A percentile compares a stretch with the other conserved stretches of the same genome.
Evolutionary conservation across 306 rosid species (phyloP).

Genomic region (Oemleria cerasiformis): DNA sequence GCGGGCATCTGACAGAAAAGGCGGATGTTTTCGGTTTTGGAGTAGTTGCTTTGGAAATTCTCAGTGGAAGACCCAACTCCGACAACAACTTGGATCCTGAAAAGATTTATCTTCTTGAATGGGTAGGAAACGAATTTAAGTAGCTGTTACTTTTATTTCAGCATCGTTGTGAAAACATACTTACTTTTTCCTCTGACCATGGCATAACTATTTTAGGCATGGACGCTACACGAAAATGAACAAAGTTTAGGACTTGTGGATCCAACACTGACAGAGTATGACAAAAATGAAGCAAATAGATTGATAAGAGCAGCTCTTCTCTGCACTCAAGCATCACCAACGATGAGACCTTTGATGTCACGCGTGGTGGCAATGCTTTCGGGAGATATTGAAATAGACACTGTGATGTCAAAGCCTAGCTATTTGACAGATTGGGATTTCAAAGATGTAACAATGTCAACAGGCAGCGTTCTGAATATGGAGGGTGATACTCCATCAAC

Average conservation of each 20-base stretch:
- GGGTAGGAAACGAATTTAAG: slow-evolving; percentile 15
- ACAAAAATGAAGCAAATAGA: slow-evolving; percentile 16
- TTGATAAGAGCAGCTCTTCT: slow-evolving; percentile 18
- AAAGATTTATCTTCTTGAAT: slow-evolving; percentile 24
- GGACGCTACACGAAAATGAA: slow-evolving; percentile 23
- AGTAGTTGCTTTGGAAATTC: slow-evolving; percentile 19
- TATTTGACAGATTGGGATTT: slow-evolving; percentile 28
- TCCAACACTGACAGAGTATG: slow-evolving; percentile 10
- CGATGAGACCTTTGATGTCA: slow-evolving; percentile 28
- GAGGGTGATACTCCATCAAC: background rate
- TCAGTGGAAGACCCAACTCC: slow-evolving; percentile 26
- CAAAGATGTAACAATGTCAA: slow-evolving; percentile 9
- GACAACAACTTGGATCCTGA: background rate
- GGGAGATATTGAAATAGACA: slow-evolving; percentile 18
- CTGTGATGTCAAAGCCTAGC: slow-evolving; percentile 21
- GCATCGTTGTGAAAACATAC: background rate
- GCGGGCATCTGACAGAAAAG: slow-evolving; percentile 25
- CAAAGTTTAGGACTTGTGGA: slow-evolving; percentile 21
- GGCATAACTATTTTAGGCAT: slow-evolving; percentile 12
- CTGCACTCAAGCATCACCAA: slow-evolving; percentile 30
- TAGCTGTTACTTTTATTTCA: background rate
- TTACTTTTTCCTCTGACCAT: background rate
- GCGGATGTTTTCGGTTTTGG: slow-evolving; percentile 26
- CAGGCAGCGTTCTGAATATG: slow-evolving; percentile 9
- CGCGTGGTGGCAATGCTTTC: slow-evolving; percentile 32